phyloP scores from a whole-genome alignment of 805 yeast species.

The Candida schatavii region DNA sequence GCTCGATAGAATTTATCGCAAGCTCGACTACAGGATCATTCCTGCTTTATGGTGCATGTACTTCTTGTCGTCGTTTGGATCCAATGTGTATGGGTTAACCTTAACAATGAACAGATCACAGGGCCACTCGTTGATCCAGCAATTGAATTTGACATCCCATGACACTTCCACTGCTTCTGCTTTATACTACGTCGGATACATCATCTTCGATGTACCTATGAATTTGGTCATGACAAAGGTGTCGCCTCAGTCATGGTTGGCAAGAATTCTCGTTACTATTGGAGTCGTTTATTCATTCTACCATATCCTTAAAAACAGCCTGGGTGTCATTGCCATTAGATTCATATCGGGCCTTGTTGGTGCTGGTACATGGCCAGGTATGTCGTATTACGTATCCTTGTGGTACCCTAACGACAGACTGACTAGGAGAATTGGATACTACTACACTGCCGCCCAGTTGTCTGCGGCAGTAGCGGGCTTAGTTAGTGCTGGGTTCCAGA shows the following conservation, averaged over 20 bases:
- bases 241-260: slow-evolving; percentile 82
- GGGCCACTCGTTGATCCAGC: slow-evolving; percentile 59
- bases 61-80: slow-evolving; percentile 76
- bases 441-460: slow-evolving; percentile 89
- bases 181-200: slow-evolving; percentile 76
- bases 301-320: slow-evolving; percentile 50
- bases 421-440: slow-evolving; percentile 80
- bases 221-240: slow-evolving; percentile 78
- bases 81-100: slow-evolving; percentile 72
- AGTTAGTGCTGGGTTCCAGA: slow-evolving; percentile 85
- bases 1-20: slow-evolving; percentile 55
- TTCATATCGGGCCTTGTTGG: slow-evolving; percentile 73
- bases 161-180: slow-evolving; percentile 76
- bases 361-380: slow-evolving; percentile 90
- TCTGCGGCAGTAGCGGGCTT: slow-evolving; percentile 88
- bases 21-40: slow-evolving; percentile 66
- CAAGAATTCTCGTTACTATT: slow-evolving; percentile 72
- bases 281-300: slow-evolving; percentile 79
- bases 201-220: slow-evolving; percentile 86
- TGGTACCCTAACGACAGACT: slow-evolving; percentile 83
- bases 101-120: slow-evolving; percentile 69
- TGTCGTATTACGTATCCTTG: slow-evolving; percentile 76
- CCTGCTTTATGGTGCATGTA: slow-evolving; percentile 82
- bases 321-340: slow-evolving; percentile 68
- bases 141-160: slow-evolving; percentile 50